These are phyloP conservation scores for Pleurotus tuoliensis DNA, from an alignment of 768 basidiomycete genomes.

Conservation along the genomic window DNA sequence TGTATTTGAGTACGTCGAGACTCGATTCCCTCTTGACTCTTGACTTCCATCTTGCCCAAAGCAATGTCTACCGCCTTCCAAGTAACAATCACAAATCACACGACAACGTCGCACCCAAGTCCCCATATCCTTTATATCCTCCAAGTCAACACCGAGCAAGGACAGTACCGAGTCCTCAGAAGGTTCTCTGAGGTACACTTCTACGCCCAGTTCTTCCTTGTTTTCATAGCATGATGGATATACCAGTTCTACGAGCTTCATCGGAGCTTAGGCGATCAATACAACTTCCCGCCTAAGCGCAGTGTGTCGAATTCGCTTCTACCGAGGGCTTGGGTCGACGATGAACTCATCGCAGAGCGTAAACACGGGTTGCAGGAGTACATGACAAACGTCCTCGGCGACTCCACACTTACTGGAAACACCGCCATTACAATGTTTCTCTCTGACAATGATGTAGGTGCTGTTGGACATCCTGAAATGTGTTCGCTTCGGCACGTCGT, in stretches of 20 bases:
- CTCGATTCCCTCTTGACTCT: too few relatives aligned
- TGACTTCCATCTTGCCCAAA: neutral
- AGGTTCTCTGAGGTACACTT: slow-evolving; percentile 42
- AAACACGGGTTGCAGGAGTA: slow-evolving; percentile 37
- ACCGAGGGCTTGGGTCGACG: slow-evolving; percentile 44
- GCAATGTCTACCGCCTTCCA: neutral
- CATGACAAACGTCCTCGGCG: slow-evolving; percentile 27
- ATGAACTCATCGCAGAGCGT: slow-evolving; percentile 40
- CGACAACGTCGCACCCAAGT: slow-evolving; percentile 42
- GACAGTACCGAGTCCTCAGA: slow-evolving; percentile 23
- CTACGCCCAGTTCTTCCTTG: neutral
- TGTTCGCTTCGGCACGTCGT: neutral
- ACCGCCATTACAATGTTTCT: slow-evolving; percentile 27
- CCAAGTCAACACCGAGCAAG: slow-evolving; percentile 26
- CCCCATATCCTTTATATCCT: slow-evolving; percentile 46
- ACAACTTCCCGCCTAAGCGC: slow-evolving; percentile 36
- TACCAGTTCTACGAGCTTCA: slow-evolving; percentile 4
- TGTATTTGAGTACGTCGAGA: too few relatives aligned
- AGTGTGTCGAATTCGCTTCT: slow-evolving; percentile 36
- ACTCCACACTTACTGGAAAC: slow-evolving; percentile 24
- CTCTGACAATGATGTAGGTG: neutral
- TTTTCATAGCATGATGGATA: neutral
- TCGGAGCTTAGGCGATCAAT: slow-evolving; percentile 21
- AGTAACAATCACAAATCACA: slow-evolving; percentile 34
- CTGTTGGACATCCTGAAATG: neutral